phyloP scores from a whole-genome alignment of 139 green algal species.

The Chlorella sp. region DNA sequence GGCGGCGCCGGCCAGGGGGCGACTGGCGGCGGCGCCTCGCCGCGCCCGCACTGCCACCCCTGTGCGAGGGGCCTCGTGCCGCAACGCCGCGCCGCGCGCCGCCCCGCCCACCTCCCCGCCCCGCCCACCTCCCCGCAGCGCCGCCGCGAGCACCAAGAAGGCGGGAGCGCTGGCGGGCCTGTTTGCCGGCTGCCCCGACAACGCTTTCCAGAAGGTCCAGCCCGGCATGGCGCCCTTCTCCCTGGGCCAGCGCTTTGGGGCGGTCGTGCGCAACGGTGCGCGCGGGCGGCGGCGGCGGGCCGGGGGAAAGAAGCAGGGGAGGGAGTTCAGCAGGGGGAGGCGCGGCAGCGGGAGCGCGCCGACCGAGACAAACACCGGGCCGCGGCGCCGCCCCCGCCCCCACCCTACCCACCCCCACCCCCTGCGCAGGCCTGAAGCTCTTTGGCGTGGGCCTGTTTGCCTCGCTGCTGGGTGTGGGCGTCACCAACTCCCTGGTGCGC shows the following conservation, averaged over 20 bases:
- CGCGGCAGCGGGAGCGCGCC: no score
- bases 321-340: no score
- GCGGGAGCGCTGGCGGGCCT: slow-evolving; percentile 41
- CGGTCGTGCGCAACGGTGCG: slow-evolving; percentile 83
- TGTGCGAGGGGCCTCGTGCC: no score
- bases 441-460: slow-evolving; percentile 83
- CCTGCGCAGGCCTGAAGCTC: slow-evolving; percentile 70
- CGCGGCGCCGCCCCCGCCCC: no score
- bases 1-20: no score
- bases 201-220: slow-evolving; percentile 89
- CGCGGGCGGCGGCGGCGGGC: no score
- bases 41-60: no score
- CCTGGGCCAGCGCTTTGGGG: slow-evolving; percentile 73
- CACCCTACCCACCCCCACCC: no score
- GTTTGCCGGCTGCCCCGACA: slow-evolving; percentile 91
- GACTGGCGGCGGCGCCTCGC: no score
- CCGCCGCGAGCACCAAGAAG: neutral
- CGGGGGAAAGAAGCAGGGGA: no score
- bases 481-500: slow-evolving; percentile 90
- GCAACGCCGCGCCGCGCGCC: neutral
- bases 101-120: neutral
- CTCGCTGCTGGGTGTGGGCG: slow-evolving; percentile 81
- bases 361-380: no score
- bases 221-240: slow-evolving; percentile 68
- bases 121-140: neutral